Evolutionary conservation across 495 filamentous ascomycete species (phyloP), one percentile per base, ranked within the genome.

Genomic region (Penicillium simplicissimum): DNA sequence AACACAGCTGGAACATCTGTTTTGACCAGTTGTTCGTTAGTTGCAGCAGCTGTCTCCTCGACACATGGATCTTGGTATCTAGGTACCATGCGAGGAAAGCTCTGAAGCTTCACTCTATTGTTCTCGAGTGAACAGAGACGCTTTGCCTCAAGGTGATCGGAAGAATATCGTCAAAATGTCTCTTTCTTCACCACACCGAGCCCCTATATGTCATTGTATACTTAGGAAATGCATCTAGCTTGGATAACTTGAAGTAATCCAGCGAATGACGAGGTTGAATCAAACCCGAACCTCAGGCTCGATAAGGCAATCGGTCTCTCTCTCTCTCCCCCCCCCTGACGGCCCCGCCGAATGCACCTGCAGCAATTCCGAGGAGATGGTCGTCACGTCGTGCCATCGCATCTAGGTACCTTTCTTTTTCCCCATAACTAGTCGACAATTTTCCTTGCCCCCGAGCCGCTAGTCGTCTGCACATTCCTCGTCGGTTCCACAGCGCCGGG

Each of bases 321-420:
- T n/a, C n/a, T n/a, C n/a, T n/a, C n/a, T n/a, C n/a, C n/a, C n/a
- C n/a, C n/a, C 45, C 45, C 45, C 33, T 53, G 51, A 14, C 51
- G 51, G 33, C 33, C 28, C 48, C 31, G 48, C 23, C 48, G 48
- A 52, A 21, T 34, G 51, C 25, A 36, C 33, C 33, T 53, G 31
- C 51, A 34, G 51, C 51, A 36, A 34, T 53, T 53, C 51, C 51
- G 51, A 53, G 51, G 51, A 53, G 51, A 53, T 53, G 51, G 31
- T 53, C 51, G 51, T 49, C 23, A 19, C 6, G 25, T 47, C 2
- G 6, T 31, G 4, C 42, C 42, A 13, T 49, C 28, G 11, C 10
- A 17, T 53, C 51, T 21, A n/a, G n/a, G n/a, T n/a, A 31, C 28
- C 28, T 53, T 53, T 53, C 28, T 33, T 35, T 53, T 52, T 34